Conservation (phyloP, 495 filamentous ascomycete genomes). For the Lophium mytilinum region DNA sequence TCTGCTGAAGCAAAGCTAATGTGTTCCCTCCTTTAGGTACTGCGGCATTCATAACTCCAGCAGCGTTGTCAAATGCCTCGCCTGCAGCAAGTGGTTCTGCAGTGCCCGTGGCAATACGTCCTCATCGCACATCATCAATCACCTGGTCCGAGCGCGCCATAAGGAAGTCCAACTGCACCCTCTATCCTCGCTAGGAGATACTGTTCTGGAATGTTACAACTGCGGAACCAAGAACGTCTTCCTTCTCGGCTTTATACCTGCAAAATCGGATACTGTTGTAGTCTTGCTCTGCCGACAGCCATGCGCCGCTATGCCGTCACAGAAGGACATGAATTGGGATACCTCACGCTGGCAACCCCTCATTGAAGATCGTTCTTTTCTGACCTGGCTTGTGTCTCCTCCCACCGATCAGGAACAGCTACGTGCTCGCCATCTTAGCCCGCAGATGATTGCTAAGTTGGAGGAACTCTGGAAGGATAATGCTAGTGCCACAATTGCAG, state of each 20-base stretch:
- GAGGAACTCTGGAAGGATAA: slow-evolving; percentile 99
- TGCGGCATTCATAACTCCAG: slow-evolving; percentile 95
- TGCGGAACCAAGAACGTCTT: slow-evolving; percentile 99
- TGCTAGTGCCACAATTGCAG: slow-evolving; percentile 75
- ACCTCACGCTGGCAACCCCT: slow-evolving; percentile 95
- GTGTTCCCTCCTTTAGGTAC: slow-evolving; percentile 50
- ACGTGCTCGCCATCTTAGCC: slow-evolving; percentile 84
- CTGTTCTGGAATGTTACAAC: slow-evolving; percentile 97
- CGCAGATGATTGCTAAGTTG: slow-evolving; percentile 91
- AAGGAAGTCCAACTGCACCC: slow-evolving; percentile 98
- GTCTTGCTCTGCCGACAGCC: slow-evolving; percentile 95
- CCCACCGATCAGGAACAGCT: slow-evolving; percentile 95
- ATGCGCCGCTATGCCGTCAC: slow-evolving; percentile 85
- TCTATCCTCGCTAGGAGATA: slow-evolving; percentile 90
- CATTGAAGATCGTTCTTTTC: slow-evolving; percentile 92
- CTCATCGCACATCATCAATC: slow-evolving; percentile 97
- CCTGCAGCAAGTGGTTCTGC: slow-evolving; percentile 98
- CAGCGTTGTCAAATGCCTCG: slow-evolving; percentile 91
- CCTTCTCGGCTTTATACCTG: slow-evolving; percentile 98
- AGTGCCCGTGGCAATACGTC: slow-evolving; percentile 94
- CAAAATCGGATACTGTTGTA: slow-evolving; percentile 96
- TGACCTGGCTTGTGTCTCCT: slow-evolving; percentile 84
- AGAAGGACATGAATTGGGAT: slow-evolving; percentile 99
- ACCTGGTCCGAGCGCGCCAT: slow-evolving; percentile 92
- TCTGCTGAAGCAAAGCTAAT: neutral